These are phyloP conservation scores for Chalciporus sp. DNA, from an alignment of 1,284 basidiomycete genomes.

Conservation along the genomic window DNA sequence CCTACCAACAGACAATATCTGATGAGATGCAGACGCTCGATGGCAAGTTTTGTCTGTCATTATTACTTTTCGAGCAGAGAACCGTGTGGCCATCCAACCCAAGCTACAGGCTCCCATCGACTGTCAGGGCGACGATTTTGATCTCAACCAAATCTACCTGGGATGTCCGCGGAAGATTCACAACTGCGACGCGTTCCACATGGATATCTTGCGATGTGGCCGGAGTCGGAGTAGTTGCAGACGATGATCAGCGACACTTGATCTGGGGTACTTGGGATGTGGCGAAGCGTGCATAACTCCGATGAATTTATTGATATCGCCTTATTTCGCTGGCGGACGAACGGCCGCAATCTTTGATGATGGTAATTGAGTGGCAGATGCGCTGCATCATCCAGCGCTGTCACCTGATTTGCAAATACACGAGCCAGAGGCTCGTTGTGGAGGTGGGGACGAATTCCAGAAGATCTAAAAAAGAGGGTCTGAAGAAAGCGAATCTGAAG, in stretches of 20 bases:
- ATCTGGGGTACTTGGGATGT: conserved; percentile 28
- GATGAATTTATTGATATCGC: conserved; percentile 20
- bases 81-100: conserved; percentile 3
- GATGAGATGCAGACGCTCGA: conserved; percentile 5
- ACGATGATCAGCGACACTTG: conserved; percentile 27
- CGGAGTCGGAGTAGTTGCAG: conserved; percentile 33
- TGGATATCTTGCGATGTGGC: conserved; percentile 36
- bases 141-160: conserved; percentile 32
- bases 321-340: conserved; percentile 11
- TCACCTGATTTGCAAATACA: conserved; percentile 2
- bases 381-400: background rate
- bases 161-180: conserved; percentile 37
- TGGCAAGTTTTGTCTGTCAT: conserved; percentile 9
- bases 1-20: conserved; percentile 17
- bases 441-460: conserved; percentile 24
- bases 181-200: conserved; percentile 27
- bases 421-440: conserved; percentile 7
- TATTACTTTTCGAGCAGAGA: conserved; percentile 29
- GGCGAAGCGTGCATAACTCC: conserved; percentile 20
- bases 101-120: conserved; percentile 16
- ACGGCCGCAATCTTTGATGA: conserved; percentile 1
- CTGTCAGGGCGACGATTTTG: conserved; percentile 23
- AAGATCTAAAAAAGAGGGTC: conserved; percentile 26
- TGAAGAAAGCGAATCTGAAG: conserved; percentile 31
- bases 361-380: conserved; percentile 10